Percentiles rank a stretch among this genome's conserved stretches.
Conservation (phyloP, 345 rosid genomes). For the Crucihimalaya himalaica region DNA sequence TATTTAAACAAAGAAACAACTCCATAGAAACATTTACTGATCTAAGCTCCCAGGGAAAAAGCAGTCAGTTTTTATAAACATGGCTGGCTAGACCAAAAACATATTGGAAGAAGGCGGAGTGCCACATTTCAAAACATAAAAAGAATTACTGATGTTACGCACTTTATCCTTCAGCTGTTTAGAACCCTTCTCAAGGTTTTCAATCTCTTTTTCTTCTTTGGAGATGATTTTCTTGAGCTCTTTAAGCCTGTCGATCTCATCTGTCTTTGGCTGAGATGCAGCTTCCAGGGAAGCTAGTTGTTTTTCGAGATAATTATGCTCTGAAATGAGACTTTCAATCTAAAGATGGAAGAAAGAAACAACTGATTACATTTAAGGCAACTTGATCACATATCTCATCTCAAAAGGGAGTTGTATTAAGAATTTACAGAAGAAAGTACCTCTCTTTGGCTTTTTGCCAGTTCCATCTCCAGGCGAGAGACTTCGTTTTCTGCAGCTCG, state of each 20-base stretch:
- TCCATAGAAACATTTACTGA: constrained; percentile 10
- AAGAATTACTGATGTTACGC: constrained; percentile 19
- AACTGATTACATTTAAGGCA: constrained; percentile 16
- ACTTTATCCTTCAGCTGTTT: constrained; percentile 81
- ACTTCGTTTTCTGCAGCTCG: constrained; percentile 70
- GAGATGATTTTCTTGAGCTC: constrained; percentile 62
- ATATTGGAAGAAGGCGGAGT: not conserved
- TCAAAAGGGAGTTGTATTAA: constrained; percentile 1
- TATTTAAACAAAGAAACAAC: constrained; percentile 12
- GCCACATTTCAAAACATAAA: constrained; percentile 6
- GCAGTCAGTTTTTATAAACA: constrained; percentile 3
- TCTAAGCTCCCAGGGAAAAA: not conserved
- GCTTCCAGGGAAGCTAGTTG: constrained; percentile 79
- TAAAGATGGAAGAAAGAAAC: constrained; percentile 38
- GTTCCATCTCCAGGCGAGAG: constrained; percentile 72
- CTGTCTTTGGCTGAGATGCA: constrained; percentile 75
- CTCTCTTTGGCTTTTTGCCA: constrained; percentile 89
- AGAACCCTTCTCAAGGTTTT: constrained; percentile 64
- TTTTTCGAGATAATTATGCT: constrained; percentile 67
- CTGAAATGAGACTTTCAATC: constrained; percentile 82
- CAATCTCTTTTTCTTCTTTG: constrained; percentile 73
- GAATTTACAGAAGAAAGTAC: constrained; percentile 38
- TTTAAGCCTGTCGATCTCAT: constrained; percentile 64
- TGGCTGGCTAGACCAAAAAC: not conserved
- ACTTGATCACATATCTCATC: constrained; percentile 18